Conservation (phyloP, 2,329 filamentous ascomycete genomes). For the Ophiostoma triangulosporum region DNA sequence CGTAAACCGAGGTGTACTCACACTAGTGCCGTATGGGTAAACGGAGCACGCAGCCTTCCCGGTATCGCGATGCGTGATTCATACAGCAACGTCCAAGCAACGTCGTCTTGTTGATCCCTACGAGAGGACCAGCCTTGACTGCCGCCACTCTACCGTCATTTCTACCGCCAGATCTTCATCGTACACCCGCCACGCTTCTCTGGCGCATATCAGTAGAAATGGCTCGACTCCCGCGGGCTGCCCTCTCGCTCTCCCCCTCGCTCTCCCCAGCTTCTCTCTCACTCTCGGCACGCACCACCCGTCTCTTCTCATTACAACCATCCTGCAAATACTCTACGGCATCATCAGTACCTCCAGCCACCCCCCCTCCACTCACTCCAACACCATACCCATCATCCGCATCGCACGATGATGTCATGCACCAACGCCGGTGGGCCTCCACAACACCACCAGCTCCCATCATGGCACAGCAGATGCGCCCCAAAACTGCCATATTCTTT, state of each 20-base stretch:
- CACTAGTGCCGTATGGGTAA: slow-evolving; percentile 3
- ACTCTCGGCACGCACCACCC: background rate
- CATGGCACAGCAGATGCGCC: slow-evolving; percentile 12
- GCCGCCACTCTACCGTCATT: no score
- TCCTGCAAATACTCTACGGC: background rate
- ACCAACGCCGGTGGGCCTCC: slow-evolving; percentile 3
- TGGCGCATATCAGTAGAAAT: slow-evolving; percentile 6
- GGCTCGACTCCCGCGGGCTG: slow-evolving; percentile 7
- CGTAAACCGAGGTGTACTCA: background rate
- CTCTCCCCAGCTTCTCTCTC: background rate
- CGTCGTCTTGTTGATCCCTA: no score
- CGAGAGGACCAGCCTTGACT: no score
- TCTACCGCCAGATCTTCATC: no score
- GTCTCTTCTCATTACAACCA: background rate
- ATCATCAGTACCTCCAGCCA: background rate
- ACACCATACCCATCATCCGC: background rate
- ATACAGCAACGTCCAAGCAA: no score
- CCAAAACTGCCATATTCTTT: slow-evolving; percentile 46
- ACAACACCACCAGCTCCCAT: background rate
- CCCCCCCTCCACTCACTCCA: background rate
- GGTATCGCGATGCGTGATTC: no score
- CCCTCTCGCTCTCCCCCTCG: background rate
- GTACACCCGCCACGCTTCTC: no score
- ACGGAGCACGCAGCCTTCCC: no score
- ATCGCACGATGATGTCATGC: background rate